Evolutionary conservation across 768 basidiomycete species (phyloP), one percentile per base, ranked within the genome.

Genomic region (Cantharellus anzutake): DNA sequence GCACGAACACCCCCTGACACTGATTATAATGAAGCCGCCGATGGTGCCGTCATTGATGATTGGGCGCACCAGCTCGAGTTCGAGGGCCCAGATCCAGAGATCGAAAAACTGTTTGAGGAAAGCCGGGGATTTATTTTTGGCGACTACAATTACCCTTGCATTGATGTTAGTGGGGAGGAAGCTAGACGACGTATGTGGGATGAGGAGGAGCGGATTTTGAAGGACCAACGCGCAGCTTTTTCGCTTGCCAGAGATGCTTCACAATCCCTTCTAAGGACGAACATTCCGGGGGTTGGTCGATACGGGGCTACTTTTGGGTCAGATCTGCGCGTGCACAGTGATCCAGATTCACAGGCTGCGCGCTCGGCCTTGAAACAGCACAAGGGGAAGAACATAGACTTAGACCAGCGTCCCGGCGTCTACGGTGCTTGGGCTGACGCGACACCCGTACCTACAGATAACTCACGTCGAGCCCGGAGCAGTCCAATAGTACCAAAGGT

Each of bases 141-240:
- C 3, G 86, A 93, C 71, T 90, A 91, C 68, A 79, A 86, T 66
- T 94, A 93, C 67, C 92, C 91, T 0, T 81, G 80, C 59, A 82
- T 92, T 62, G 92, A 94, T 66, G 84, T 88, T 55, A 91, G 86
- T 71, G 80, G 83, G 35, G 87, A 92, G 70, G 65, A 70, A 16
- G 86, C 84, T 20, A 72, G 80, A 62, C 70, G 71, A 40, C 68
- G 72, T 52, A 83, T 86, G 69, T 86, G 87, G 80, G 79, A 82
- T 60, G 87, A 90, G 66, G 91, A 96, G 69, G 87, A 93, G 67
- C 77, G 86, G 44, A 82, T 92, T 41, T 67, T 93, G 64, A 73
- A 80, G 51, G 80, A 88, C 63, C 82, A 83, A 70, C 77, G 85
- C 60, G 78, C 81, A 7, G 84, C 82, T 3, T 84, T 80, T 55